Evolutionary conservation across 495 filamentous ascomycete genomes (phyloP).

Genomic region (Staphylotrichum tortipilum): DNA sequence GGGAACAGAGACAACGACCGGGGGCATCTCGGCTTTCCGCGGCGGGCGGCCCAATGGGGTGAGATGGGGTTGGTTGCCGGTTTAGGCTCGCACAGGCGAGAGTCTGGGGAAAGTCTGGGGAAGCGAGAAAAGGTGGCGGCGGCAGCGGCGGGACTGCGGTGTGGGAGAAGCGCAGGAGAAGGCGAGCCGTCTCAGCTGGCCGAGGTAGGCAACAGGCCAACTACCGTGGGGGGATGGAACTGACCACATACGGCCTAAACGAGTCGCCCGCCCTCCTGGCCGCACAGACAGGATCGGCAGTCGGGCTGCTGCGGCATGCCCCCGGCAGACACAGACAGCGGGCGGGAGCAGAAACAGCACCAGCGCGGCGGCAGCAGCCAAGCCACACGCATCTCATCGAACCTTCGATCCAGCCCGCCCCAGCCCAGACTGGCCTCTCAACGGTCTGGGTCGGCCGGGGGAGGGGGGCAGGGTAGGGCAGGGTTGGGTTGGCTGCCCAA

Average conservation of each 20-base stretch:
- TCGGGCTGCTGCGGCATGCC: slow-evolving; percentile 2
- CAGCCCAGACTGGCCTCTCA: no score
- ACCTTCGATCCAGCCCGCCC: no score
- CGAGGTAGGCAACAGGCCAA: no score
- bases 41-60: not conserved
- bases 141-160: no score
- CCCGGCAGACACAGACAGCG: not conserved
- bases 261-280: not conserved
- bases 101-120: slow-evolving; percentile 3
- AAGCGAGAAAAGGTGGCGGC: no score
- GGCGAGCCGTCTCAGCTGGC: no score
- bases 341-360: no score
- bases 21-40: not conserved
- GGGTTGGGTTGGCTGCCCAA: not conserved
- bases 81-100: not conserved
- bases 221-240: slow-evolving; percentile 1
- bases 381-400: not conserved
- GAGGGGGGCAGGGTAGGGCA: no score
- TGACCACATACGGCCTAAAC: not conserved
- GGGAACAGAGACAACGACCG: no score
- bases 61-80: not conserved
- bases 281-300: slow-evolving; percentile 2
- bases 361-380: no score
- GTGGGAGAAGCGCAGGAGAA: no score
- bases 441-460: no score